phyloP scores from a whole-genome alignment of 192 early-diverging fungal species.

The Podochytrium sp. region DNA sequence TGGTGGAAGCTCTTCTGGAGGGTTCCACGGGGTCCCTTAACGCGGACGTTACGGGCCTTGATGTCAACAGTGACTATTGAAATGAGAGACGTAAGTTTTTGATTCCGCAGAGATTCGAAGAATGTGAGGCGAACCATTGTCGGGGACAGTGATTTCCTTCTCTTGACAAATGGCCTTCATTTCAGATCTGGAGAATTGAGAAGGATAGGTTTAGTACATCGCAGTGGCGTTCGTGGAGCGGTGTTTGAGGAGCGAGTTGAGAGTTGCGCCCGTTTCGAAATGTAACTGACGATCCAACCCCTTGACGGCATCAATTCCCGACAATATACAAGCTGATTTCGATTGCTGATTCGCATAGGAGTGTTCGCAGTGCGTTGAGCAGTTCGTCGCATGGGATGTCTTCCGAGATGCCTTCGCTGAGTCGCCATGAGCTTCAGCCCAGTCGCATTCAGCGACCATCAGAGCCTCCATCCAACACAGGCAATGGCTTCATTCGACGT shows the following conservation, averaged over 20 bases:
- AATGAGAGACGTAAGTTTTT: not conserved
- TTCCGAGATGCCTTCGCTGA: too few relatives aligned
- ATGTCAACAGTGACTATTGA: conserved; percentile 70
- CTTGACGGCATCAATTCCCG: too few relatives aligned
- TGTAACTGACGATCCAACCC: too few relatives aligned
- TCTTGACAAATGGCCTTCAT: conserved; percentile 95
- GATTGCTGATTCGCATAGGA: too few relatives aligned
- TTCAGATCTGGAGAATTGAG: not conserved
- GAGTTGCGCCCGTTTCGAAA: not conserved
- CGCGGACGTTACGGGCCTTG: conserved; percentile 87
- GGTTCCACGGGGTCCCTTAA: conserved; percentile 90
- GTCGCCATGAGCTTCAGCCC: too few relatives aligned
- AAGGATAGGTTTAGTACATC: not conserved
- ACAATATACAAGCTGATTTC: too few relatives aligned
- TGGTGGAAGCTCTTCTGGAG: conserved; percentile 91
- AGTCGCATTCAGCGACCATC: too few relatives aligned
- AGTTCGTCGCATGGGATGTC: too few relatives aligned
- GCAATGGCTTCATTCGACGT: too few relatives aligned
- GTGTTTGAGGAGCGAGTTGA: not conserved
- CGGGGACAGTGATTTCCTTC: conserved; percentile 88
- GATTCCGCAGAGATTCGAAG: not conserved
- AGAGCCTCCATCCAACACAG: too few relatives aligned
- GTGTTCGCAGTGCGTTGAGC: too few relatives aligned
- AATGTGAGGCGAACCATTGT: conserved; percentile 55
- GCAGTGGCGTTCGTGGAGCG: too few relatives aligned